These are phyloP conservation scores for Teratosphaeria gauchensis DNA, from an alignment of 2,329 filamentous ascomycete species.

Conservation along the genomic window DNA sequence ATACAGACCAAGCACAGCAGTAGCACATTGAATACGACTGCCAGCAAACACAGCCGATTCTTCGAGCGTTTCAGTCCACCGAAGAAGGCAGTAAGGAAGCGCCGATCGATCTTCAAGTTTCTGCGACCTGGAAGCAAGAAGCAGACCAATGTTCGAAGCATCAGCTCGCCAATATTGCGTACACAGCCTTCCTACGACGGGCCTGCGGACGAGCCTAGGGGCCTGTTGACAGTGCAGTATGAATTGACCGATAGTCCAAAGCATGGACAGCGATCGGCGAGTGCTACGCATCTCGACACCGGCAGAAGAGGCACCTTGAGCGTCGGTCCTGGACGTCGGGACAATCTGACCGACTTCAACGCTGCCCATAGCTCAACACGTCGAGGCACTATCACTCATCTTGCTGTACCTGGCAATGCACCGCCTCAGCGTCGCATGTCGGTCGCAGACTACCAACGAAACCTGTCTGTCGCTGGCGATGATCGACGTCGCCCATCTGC, in stretches of 20 bases:
- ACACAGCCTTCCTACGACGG: conserved; percentile 12
- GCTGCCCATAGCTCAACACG: not conserved
- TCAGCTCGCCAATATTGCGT: conserved; percentile 16
- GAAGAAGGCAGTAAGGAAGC: conserved; percentile 16
- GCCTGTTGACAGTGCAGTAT: conserved; percentile 14
- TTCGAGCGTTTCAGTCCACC: conserved; percentile 13
- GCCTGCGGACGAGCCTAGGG: conserved; percentile 10
- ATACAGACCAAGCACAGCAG: conserved; percentile 12
- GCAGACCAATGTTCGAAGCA: conserved; percentile 12
- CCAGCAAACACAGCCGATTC: conserved; percentile 12
- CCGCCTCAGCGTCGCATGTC: conserved; percentile 11
- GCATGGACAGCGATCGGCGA: conserved; percentile 6
- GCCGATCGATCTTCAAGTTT: conserved; percentile 21
- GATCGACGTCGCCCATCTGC: conserved; percentile 19
- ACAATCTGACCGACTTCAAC: not conserved
- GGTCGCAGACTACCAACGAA: conserved; percentile 20
- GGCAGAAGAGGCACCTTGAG: not conserved
- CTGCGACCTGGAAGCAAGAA: conserved; percentile 16
- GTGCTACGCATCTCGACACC: conserved; percentile 5
- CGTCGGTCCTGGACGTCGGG: not conserved
- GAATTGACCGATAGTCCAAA: conserved; percentile 7
- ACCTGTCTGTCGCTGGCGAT: conserved; percentile 18
- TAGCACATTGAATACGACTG: conserved; percentile 9
- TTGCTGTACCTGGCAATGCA: conserved; percentile 1
- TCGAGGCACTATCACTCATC: conserved; percentile 1